Evolutionary conservation across 2,329 filamentous ascomycete species (phyloP), one percentile per base, ranked within the genome.

Genomic region (Aurifilum marmelostoma): DNA sequence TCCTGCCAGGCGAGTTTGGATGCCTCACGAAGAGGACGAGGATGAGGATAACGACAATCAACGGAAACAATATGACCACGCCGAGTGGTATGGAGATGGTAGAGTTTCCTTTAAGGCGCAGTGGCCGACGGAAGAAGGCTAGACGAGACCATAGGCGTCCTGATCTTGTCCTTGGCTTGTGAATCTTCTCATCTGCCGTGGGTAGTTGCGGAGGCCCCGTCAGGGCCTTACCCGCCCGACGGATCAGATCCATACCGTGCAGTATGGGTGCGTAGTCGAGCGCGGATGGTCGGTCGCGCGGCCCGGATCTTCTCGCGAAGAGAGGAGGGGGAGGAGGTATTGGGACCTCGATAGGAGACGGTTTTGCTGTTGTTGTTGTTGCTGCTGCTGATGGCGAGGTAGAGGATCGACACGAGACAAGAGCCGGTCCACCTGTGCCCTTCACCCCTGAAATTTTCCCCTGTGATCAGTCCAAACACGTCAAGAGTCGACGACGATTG

Each of bases 31-130:
- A 94, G 71, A 99, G 87, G 75, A 97, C 84, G 73, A 98, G 83
- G 79, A 98, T 97, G 79, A 97, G 87, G 76, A 97, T 87, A 82
- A 98, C 88, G 76, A 97, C 92, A 78, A 97, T 91, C 78, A 92
- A 89, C 73, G 96, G 96, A 79, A 98, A 98, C 74, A 98, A 84
- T 73, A 99, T 87, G 75, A 98, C 93, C 77, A 97, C 89, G 74
- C 95, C 95, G 65, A 99, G 84, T 34, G 96, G 96, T 78, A 98
- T 91, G 65, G 95, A 97, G 79, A 97, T 89, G 76, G 91, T 92
- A 67, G 94, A 97, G 81, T 97, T 97, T 76, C 93, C 93, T 81
- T 90, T 92, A 83, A 99, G 83, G 75, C 94, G 90, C 84, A 99
- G 88, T 65, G 95, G 92, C 77, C 93, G 88, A 75, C 90, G 87